Percentiles rank a stretch among this genome's conserved stretches.
phyloP scores from a whole-genome alignment of 2,329 filamentous ascomycete genomes.

The Parastagonospora nodorum region DNA sequence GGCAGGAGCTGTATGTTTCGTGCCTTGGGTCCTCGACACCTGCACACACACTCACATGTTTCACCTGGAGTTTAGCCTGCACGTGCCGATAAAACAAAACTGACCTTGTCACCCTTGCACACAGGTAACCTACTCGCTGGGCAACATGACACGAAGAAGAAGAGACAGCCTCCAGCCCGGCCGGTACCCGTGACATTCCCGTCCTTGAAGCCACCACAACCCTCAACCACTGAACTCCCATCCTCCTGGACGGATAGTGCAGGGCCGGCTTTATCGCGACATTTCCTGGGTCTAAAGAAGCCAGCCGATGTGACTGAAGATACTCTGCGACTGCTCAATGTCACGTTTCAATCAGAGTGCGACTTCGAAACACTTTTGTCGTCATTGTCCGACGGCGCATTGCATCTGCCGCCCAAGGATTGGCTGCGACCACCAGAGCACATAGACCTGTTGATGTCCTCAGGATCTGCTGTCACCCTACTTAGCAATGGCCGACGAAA shows the following conservation, averaged over 20 bases:
- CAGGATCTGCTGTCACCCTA: constrained; percentile 32
- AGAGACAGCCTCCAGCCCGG: constrained; percentile 54
- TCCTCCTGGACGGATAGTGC: constrained; percentile 39
- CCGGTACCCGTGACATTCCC: constrained; percentile 61
- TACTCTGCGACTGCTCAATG: constrained; percentile 51
- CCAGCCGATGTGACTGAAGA: constrained; percentile 48
- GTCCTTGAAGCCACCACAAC: constrained; percentile 46
- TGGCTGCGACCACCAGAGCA: constrained; percentile 39
- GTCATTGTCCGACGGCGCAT: constrained; percentile 37
- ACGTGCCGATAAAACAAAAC: constrained; percentile 30
- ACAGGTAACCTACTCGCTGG: constrained; percentile 46
- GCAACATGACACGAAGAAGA: constrained; percentile 46
- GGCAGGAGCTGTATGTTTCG: constrained; percentile 19
- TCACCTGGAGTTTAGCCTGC: constrained; percentile 27
- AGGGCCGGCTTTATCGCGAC: constrained; percentile 49
- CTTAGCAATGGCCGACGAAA: constrained; percentile 57
- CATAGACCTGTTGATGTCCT: constrained; percentile 27
- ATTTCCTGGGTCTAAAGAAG: constrained; percentile 51
- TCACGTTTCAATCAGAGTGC: constrained; percentile 45
- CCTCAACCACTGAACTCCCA: constrained; percentile 28
- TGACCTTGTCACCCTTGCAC: constrained; percentile 27
- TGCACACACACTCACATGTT: constrained; percentile 31
- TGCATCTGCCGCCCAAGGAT: constrained; percentile 47
- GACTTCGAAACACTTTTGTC: constrained; percentile 48
- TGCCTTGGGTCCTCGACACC: constrained; percentile 20